Evolutionary conservation across 768 basidiomycete genomes (phyloP).

Genomic region (Boletus reticulatus): DNA sequence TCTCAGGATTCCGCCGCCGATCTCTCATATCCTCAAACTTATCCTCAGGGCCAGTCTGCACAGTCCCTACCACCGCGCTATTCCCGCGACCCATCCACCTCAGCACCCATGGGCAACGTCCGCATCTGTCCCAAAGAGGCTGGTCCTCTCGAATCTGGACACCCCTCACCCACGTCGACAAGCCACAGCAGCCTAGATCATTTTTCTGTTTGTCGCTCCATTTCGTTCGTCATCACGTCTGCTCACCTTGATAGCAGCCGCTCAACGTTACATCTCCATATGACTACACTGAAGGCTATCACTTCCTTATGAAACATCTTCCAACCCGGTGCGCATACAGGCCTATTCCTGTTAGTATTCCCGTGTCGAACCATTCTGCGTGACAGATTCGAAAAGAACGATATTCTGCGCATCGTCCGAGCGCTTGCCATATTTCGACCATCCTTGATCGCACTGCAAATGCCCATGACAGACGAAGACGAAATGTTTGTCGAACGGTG

Average conservation of each 20-base stretch:
- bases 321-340: constrained; percentile 60
- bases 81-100: constrained; percentile 46
- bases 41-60: constrained; percentile 23
- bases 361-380: constrained; percentile 30
- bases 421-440: constrained; percentile 94
- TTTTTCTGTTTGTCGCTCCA: constrained; percentile 24
- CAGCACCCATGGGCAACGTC: constrained; percentile 36
- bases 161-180: constrained; percentile 43
- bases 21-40: constrained; percentile 34
- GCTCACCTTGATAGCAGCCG: constrained; percentile 60
- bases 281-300: constrained; percentile 96
- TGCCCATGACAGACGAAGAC: constrained; percentile 95
- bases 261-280: constrained; percentile 70
- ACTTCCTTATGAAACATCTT: constrained; percentile 93
- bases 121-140: constrained; percentile 27
- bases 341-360: constrained; percentile 33
- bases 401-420: constrained; percentile 90
- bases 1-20: constrained; percentile 36
- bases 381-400: constrained; percentile 90
- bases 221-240: constrained; percentile 29
- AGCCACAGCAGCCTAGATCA: constrained; percentile 36
- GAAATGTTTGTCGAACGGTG: constrained; percentile 96
- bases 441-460: constrained; percentile 96
- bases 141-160: constrained; percentile 29
- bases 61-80: constrained; percentile 40